phyloP scores from a whole-genome alignment of 495 filamentous ascomycete species.

The Jackrogersella minutella region DNA sequence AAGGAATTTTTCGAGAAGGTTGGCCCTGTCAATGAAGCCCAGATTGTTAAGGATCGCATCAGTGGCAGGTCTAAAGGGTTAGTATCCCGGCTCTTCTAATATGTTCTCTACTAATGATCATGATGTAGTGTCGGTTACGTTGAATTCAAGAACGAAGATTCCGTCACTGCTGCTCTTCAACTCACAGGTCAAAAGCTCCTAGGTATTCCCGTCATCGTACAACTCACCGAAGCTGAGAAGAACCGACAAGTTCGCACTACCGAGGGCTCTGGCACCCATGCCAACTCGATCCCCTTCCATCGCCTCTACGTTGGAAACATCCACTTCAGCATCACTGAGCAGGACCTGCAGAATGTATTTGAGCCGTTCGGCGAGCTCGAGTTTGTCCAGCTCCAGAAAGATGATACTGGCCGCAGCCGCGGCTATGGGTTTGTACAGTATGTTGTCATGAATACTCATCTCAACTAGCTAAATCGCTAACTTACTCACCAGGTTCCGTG shows the following conservation, averaged over 20 bases:
- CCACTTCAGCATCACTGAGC: slow-evolving; percentile 99
- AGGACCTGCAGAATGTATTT: slow-evolving; percentile 94
- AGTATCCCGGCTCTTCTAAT: slow-evolving; percentile 39
- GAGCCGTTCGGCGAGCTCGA: slow-evolving; percentile 98
- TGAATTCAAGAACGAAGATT: slow-evolving; percentile 97
- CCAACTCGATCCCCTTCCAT: slow-evolving; percentile 89
- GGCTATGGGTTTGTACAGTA: slow-evolving; percentile 99
- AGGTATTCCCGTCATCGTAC: slow-evolving; percentile 98
- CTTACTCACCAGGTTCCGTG: slow-evolving; percentile 75
- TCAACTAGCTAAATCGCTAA: slow-evolving; percentile 22
- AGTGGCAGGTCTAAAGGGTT: slow-evolving; percentile 98
- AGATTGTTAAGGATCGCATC: slow-evolving; percentile 98
- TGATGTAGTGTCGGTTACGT: slow-evolving; percentile 91
- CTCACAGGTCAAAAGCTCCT: slow-evolving; percentile 98
- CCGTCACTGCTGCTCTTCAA: slow-evolving; percentile 90
- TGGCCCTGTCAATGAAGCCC: slow-evolving; percentile 94
- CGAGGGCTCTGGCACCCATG: slow-evolving; percentile 69
- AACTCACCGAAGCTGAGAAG: slow-evolving; percentile 98
- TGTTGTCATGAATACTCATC: slow-evolving; percentile 51
- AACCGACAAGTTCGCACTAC: slow-evolving; percentile 94
- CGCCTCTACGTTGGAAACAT: slow-evolving; percentile 99
- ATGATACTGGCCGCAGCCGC: slow-evolving; percentile 87
- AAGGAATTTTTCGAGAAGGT: slow-evolving; percentile 96
- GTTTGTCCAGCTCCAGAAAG: slow-evolving; percentile 96
- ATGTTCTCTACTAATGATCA: not conserved